Evolutionary conservation across 257 asterid genomes (phyloP).

Genomic region (Lantana camara): DNA sequence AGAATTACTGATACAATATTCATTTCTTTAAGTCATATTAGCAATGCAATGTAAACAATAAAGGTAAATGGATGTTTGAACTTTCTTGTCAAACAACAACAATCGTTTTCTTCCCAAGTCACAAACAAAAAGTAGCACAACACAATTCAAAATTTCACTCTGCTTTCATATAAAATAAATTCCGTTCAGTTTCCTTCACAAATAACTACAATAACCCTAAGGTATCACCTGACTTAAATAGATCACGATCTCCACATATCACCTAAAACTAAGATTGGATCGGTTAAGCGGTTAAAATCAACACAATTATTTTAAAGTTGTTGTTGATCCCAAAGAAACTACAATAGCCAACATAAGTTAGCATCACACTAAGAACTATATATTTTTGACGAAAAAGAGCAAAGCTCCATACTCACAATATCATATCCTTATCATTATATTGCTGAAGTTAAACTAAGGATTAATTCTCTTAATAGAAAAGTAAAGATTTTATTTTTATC

Average conservation of each 20-base stretch:
- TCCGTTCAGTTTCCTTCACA: background rate
- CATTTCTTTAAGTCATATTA: background rate
- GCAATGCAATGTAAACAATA: background rate
- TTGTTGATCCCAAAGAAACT: too few relatives aligned
- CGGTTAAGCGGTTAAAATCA: background rate
- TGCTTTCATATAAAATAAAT: background rate
- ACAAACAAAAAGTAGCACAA: background rate
- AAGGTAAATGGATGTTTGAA: background rate
- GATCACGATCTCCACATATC: background rate
- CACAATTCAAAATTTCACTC: background rate
- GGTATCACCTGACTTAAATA: background rate
- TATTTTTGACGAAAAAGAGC: too few relatives aligned
- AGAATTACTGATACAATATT: background rate
- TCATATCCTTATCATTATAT: too few relatives aligned
- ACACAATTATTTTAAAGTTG: too few relatives aligned
- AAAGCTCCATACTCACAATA: too few relatives aligned
- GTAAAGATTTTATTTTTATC: too few relatives aligned
- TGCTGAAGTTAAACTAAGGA: too few relatives aligned
- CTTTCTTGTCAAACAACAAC: background rate
- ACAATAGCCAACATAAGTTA: too few relatives aligned
- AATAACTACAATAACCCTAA: background rate
- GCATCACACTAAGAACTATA: too few relatives aligned
- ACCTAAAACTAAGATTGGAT: constrained; percentile 8
- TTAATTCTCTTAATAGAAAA: too few relatives aligned
- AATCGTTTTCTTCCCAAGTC: background rate